Conservation (phyloP, 176 grass and related monocot genomes). For the Eragrostis nindensis region DNA sequence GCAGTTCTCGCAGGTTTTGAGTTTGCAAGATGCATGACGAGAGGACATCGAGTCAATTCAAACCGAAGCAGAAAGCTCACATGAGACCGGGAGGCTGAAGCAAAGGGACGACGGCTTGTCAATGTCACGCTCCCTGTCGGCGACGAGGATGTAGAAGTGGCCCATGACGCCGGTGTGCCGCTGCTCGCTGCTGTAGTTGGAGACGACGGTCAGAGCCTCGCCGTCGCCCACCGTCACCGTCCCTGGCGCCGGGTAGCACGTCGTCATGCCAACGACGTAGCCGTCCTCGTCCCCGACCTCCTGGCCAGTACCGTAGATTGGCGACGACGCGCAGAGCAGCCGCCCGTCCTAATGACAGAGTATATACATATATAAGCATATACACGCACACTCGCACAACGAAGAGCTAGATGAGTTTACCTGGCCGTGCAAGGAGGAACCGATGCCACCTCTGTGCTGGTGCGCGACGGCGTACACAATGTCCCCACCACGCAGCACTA, state of each 20-base stretch:
- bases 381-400: too few relatives aligned
- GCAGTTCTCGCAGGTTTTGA: too few relatives aligned
- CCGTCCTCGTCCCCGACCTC: conserved; percentile 75
- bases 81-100: conserved; percentile 52
- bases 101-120: conserved; percentile 25
- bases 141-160: conserved; percentile 88
- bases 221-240: conserved; percentile 53
- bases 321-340: conserved; percentile 59
- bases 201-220: conserved; percentile 70
- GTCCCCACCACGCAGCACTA: conserved; percentile 64
- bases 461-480: conserved; percentile 77
- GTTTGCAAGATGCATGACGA: too few relatives aligned
- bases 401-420: conserved; percentile 23
- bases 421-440: conserved; percentile 64
- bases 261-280: conserved; percentile 90
- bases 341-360: conserved; percentile 57
- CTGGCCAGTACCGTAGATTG: conserved; percentile 59
- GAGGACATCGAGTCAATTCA: too few relatives aligned
- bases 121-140: conserved; percentile 29
- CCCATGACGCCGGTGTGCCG: conserved; percentile 82
- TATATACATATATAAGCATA: too few relatives aligned
- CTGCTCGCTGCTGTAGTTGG: conserved; percentile 77
- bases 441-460: conserved; percentile 71
- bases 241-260: conserved; percentile 74
- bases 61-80: conserved; percentile 43